Evolutionary conservation across 139 green algal species (phyloP).

Genomic region (Gonium pectorale): DNA sequence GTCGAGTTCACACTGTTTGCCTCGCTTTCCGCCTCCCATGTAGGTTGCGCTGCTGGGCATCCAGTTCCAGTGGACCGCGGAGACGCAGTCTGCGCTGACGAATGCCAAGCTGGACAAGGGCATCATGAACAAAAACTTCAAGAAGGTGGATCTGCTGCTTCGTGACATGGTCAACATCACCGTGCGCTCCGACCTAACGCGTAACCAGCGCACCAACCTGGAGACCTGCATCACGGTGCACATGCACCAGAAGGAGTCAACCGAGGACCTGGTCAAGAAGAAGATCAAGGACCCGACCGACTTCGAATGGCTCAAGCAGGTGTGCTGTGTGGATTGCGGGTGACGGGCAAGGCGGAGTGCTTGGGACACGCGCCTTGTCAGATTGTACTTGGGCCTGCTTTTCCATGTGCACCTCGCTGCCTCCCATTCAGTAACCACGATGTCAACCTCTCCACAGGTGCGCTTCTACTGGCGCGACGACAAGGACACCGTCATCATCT

Average conservation of each 20-base stretch:
- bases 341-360: not conserved
- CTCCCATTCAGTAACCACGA: not conserved
- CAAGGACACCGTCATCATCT: slow-evolving; percentile 92
- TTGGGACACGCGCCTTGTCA: too few species aligned
- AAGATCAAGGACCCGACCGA: slow-evolving; percentile 95
- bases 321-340: slow-evolving; percentile 37
- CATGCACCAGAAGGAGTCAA: slow-evolving; percentile 97
- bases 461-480: slow-evolving; percentile 97
- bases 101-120: slow-evolving; percentile 89
- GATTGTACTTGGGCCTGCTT: not conserved
- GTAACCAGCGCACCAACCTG: slow-evolving; percentile 91
- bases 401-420: not conserved
- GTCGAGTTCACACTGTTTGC: too few species aligned
- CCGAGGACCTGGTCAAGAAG: slow-evolving; percentile 91
- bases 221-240: slow-evolving; percentile 98
- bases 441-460: slow-evolving; percentile 53
- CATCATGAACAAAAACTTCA: slow-evolving; percentile 88
- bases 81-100: slow-evolving; percentile 82
- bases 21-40: not conserved
- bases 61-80: slow-evolving; percentile 96
- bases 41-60: slow-evolving; percentile 92
- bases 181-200: slow-evolving; percentile 80
- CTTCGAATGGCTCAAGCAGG: slow-evolving; percentile 98
- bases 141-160: slow-evolving; percentile 75
- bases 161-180: slow-evolving; percentile 87